Conservation (phyloP, 305 asterid genomes). For the Salvia sclarea region DNA sequence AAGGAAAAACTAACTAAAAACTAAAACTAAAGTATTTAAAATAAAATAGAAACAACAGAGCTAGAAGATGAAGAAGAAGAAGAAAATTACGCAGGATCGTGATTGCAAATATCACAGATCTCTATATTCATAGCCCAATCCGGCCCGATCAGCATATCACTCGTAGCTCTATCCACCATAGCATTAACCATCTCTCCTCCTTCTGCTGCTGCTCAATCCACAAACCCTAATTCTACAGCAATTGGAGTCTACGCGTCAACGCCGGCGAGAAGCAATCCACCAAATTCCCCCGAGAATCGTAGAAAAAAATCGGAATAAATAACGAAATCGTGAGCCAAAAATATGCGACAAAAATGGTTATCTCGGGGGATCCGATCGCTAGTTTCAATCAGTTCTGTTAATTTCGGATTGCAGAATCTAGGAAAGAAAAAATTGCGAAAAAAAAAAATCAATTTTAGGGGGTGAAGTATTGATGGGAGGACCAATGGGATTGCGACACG, state of each 20-base stretch:
- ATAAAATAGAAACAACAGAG: neutral
- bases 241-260: conserved; percentile 19
- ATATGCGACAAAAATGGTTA: conserved; percentile 19
- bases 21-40: neutral
- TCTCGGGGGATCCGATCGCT: conserved; percentile 52
- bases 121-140: conserved; percentile 99
- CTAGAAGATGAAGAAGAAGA: neutral
- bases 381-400: conserved; percentile 38
- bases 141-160: conserved; percentile 95
- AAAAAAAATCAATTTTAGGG: conserved; percentile 21
- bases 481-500: conserved; percentile 39
- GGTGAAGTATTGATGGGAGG: conserved; percentile 19
- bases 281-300: conserved; percentile 26
- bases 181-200: conserved; percentile 73
- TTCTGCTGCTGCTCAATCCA: conserved; percentile 28
- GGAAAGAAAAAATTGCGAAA: neutral
- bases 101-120: conserved; percentile 99
- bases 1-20: neutral
- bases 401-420: conserved; percentile 34
- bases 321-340: neutral
- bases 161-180: conserved; percentile 95
- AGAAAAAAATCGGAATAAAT: conserved; percentile 22
- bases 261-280: conserved; percentile 23
- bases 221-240: conserved; percentile 37
- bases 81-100: conserved; percentile 83